Evolutionary conservation across 192 early-diverging fungal genomes (phyloP).

Genomic region (Gonapodya prolifera): DNA sequence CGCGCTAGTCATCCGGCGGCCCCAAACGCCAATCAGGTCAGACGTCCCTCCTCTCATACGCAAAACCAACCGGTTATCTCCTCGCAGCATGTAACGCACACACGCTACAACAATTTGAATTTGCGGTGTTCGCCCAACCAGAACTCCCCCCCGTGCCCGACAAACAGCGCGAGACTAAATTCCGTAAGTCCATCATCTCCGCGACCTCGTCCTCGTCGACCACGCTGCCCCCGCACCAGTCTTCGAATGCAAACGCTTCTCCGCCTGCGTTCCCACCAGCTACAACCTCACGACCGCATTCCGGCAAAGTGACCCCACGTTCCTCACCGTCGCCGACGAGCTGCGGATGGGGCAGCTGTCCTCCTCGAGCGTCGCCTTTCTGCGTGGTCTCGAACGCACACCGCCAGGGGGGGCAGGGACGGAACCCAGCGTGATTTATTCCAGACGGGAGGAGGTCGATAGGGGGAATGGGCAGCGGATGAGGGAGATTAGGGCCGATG

Average conservation of each 20-base stretch:
- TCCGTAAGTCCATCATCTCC: no score
- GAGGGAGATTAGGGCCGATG: constrained; percentile 32
- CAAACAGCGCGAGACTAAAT: constrained; percentile 4
- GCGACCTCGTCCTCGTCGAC: neutral
- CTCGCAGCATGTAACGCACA: no score
- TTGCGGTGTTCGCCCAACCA: no score
- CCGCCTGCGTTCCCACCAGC: no score
- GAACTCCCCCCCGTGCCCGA: neutral
- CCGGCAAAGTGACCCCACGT: constrained; percentile 69
- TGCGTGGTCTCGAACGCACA: constrained; percentile 32
- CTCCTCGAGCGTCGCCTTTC: constrained; percentile 26
- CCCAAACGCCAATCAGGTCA: no score
- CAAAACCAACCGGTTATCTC: no score
- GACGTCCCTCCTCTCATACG: no score
- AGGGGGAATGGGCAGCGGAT: constrained; percentile 47
- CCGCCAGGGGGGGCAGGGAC: constrained; percentile 48
- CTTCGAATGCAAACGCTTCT: no score
- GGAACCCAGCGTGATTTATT: constrained; percentile 57
- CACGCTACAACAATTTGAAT: no score
- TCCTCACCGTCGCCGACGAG: constrained; percentile 75
- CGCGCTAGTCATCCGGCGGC: no score
- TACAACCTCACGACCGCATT: constrained; percentile 70
- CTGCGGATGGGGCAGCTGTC: constrained; percentile 63
- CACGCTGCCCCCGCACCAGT: no score
- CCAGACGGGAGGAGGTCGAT: constrained; percentile 66